Evolutionary conservation across 1,139 yeast species (phyloP).

Genomic region (Nakaseomyces uthaithaninus): DNA sequence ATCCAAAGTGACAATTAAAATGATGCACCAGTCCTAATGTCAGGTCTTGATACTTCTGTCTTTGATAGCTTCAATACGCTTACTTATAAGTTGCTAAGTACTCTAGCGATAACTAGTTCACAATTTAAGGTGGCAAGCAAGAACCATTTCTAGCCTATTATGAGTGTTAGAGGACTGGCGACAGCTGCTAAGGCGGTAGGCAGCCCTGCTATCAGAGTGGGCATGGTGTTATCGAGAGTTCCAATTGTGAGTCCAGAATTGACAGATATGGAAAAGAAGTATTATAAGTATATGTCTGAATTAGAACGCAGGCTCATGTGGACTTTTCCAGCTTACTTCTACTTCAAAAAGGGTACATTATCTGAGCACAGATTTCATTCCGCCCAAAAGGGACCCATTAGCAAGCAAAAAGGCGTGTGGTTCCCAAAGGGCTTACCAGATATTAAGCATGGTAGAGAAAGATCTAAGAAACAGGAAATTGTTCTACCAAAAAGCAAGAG

Average conservation of each 20-base stretch:
- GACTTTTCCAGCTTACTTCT: constrained; percentile 93
- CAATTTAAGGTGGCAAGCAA: not conserved
- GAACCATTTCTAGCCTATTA: not conserved
- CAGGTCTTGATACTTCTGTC: no score
- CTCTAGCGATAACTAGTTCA: no score
- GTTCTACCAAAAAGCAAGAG: constrained; percentile 46
- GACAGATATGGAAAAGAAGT: constrained; percentile 63
- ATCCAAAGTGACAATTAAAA: no score
- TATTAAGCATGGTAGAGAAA: constrained; percentile 78
- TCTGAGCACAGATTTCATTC: constrained; percentile 75
- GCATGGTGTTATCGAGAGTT: constrained; percentile 63
- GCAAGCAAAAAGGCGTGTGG: constrained; percentile 65
- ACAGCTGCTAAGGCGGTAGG: constrained; percentile 13
- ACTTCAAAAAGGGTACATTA: constrained; percentile 82
- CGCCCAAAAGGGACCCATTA: constrained; percentile 68
- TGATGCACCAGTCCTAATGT: no score
- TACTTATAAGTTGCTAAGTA: no score
- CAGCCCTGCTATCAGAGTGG: constrained; percentile 32
- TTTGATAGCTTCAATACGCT: no score
- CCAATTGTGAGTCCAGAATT: constrained; percentile 80
- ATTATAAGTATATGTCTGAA: constrained; percentile 76
- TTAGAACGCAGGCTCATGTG: constrained; percentile 88
- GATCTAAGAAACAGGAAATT: constrained; percentile 71
- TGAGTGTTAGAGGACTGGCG: constrained; percentile 7
- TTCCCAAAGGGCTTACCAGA: constrained; percentile 82